Evolutionary conservation across 208 protist genomes (phyloP).

Genomic region (Leptomonas seymouri): DNA sequence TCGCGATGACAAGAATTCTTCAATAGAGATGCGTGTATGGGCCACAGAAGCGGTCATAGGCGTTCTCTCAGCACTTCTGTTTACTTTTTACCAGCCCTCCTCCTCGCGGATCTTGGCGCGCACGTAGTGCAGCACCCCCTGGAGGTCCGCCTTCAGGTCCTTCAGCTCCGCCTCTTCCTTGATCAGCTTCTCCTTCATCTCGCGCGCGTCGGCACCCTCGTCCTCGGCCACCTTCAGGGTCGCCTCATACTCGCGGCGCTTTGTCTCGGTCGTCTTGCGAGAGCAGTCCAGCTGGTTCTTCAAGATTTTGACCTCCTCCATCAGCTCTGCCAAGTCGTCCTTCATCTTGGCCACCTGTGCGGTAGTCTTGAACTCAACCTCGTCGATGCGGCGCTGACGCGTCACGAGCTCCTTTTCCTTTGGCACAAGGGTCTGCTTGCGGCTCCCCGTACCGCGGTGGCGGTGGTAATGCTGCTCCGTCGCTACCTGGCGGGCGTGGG

Average conservation of each 20-base stretch:
- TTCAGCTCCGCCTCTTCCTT: conserved; percentile 73
- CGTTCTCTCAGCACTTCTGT: conserved; percentile 1
- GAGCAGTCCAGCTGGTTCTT: conserved; percentile 71
- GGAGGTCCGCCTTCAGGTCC: conserved; percentile 73
- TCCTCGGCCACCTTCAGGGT: conserved; percentile 55
- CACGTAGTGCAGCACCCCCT: conserved; percentile 81
- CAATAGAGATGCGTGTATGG: too few relatives aligned
- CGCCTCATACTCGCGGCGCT: conserved; percentile 44
- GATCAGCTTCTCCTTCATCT: conserved; percentile 56
- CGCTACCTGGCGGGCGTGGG: conserved; percentile 58
- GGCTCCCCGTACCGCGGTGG: conserved; percentile 68
- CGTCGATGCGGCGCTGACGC: conserved; percentile 53
- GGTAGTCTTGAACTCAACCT: conserved; percentile 52
- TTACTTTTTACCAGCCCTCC: conserved; percentile 38
- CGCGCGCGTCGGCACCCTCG: conserved; percentile 60
- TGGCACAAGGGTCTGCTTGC: conserved; percentile 30
- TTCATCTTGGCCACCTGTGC: conserved; percentile 50
- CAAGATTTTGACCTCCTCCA: conserved; percentile 64
- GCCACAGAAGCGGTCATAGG: neutral
- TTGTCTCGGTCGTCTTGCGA: conserved; percentile 38
- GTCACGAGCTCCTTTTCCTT: conserved; percentile 41
- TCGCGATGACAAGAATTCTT: too few relatives aligned
- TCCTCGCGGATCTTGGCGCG: conserved; percentile 73
- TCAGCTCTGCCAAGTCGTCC: conserved; percentile 62
- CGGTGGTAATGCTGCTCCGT: conserved; percentile 73